phyloP scores from a whole-genome alignment of 768 basidiomycete genomes.

The Phlebiopsis gigantea region DNA sequence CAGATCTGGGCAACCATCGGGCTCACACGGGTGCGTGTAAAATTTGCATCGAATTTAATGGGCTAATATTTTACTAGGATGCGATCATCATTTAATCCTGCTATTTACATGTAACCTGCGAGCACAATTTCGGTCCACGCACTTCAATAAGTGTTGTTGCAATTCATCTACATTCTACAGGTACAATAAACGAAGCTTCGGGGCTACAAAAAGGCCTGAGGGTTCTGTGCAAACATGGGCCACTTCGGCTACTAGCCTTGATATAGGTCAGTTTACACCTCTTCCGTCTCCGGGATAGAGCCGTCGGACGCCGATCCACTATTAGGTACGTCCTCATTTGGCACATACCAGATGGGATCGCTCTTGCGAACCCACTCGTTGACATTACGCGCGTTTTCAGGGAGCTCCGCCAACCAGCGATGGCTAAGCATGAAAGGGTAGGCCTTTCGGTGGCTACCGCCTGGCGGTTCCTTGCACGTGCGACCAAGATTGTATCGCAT shows the following conservation, averaged over 20 bases:
- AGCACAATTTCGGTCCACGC: background rate
- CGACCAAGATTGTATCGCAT: background rate
- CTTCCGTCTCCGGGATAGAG: background rate
- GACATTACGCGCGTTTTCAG: background rate
- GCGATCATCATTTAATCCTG: background rate
- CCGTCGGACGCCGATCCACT: background rate
- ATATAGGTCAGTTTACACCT: background rate
- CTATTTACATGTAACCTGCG: background rate
- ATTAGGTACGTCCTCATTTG: background rate
- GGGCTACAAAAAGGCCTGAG: background rate
- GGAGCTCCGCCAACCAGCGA: background rate
- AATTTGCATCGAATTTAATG: too few species aligned
- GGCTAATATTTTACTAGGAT: background rate
- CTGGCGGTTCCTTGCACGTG: background rate
- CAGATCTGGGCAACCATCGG: constrained; percentile 1
- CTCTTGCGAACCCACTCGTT: background rate
- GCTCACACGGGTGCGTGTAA: background rate
- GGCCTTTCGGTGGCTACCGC: background rate
- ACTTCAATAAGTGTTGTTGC: background rate
- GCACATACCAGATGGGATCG: background rate
- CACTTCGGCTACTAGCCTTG: too few species aligned
- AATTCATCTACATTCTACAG: background rate
- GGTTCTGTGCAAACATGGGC: background rate
- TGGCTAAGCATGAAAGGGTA: background rate
- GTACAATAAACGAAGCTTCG: background rate